A percentile compares a stretch with the other conserved stretches of the same genome.
Evolutionary conservation across 495 filamentous ascomycete genomes (phyloP).

Genomic region (Penicillium coffeae): DNA sequence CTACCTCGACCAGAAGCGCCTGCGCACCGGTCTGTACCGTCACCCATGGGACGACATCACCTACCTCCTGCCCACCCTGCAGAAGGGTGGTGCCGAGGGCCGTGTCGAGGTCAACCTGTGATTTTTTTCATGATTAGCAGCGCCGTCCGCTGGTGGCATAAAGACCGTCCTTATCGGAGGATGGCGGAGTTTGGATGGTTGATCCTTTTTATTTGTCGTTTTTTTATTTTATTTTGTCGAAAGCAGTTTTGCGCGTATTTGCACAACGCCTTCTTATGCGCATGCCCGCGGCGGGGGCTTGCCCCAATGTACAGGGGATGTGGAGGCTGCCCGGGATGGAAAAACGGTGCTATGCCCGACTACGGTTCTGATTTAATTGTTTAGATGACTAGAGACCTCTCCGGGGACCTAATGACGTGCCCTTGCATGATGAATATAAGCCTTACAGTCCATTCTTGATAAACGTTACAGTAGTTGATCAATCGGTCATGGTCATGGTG

Average conservation of each 20-base stretch:
- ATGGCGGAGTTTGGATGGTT: conserved; percentile 46
- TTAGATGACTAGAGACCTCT: conserved; percentile 34
- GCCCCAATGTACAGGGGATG: neutral
- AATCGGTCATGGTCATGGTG: no score
- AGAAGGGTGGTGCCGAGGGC: conserved; percentile 73
- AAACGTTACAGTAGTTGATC: no score
- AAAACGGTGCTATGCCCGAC: conserved; percentile 24
- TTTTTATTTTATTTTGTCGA: conserved; percentile 6
- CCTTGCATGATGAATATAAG: conserved; percentile 24
- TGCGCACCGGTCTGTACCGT: conserved; percentile 96
- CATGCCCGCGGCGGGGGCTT: neutral
- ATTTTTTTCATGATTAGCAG: conserved; percentile 35
- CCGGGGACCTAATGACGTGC: conserved; percentile 29
- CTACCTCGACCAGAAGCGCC: conserved; percentile 98
- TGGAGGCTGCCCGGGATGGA: conserved; percentile 6
- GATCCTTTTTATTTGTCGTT: conserved; percentile 35
- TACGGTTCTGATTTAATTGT: conserved; percentile 29
- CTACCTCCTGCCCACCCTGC: conserved; percentile 83
- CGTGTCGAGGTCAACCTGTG: conserved; percentile 85
- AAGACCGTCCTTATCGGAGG: conserved; percentile 30
- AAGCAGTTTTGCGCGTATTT: conserved; percentile 27
- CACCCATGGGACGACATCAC: conserved; percentile 99
- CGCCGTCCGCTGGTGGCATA: conserved; percentile 33
- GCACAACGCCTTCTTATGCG: conserved; percentile 1
- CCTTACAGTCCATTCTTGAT: neutral